phyloP scores from a whole-genome alignment of 768 basidiomycete species.

The Mycena sanguinolenta region DNA sequence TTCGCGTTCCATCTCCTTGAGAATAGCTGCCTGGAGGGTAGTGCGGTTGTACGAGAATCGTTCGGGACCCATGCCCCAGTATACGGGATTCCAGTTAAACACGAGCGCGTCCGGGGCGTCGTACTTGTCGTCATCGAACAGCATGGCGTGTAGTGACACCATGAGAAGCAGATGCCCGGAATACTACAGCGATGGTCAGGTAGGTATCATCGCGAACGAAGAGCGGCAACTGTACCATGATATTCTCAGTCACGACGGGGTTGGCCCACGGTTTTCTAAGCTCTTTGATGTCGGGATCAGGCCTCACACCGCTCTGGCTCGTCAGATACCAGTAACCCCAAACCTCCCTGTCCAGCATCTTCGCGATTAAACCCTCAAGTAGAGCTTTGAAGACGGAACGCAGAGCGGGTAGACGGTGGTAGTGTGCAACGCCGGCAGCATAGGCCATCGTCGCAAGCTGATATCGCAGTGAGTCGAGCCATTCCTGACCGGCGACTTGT shows the following conservation, averaged over 20 bases:
- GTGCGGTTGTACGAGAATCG: conserved; percentile 26
- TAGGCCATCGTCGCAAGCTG: conserved; percentile 32
- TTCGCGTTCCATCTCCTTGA: conserved; percentile 32
- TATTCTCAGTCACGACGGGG: conserved; percentile 27
- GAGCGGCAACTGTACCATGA: conserved; percentile 18
- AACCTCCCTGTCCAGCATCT: conserved; percentile 29
- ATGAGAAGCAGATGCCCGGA: conserved; percentile 35
- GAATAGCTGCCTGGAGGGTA: conserved; percentile 24
- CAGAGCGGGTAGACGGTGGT: conserved; percentile 30
- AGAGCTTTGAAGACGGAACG: conserved; percentile 30
- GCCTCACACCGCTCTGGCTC: conserved; percentile 20
- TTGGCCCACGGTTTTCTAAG: conserved; percentile 30
- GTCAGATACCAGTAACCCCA: conserved; percentile 35
- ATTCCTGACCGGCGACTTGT: conserved; percentile 26
- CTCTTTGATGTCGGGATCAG: conserved; percentile 30
- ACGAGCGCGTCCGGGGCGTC: conserved; percentile 31
- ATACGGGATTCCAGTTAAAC: conserved; percentile 31
- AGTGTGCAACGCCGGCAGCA: conserved; percentile 22
- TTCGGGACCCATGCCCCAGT: conserved; percentile 34
- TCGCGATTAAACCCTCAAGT: conserved; percentile 15
- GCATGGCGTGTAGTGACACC: conserved; percentile 31
- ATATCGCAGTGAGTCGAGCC: conserved; percentile 32
- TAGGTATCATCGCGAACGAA: not conserved
- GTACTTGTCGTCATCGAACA: conserved; percentile 33
- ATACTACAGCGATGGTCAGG: conserved; percentile 15